Base-by-base conservation (phyloP, 768 basidiomycete genomes). In the Solioccasus polychromus region DNA sequence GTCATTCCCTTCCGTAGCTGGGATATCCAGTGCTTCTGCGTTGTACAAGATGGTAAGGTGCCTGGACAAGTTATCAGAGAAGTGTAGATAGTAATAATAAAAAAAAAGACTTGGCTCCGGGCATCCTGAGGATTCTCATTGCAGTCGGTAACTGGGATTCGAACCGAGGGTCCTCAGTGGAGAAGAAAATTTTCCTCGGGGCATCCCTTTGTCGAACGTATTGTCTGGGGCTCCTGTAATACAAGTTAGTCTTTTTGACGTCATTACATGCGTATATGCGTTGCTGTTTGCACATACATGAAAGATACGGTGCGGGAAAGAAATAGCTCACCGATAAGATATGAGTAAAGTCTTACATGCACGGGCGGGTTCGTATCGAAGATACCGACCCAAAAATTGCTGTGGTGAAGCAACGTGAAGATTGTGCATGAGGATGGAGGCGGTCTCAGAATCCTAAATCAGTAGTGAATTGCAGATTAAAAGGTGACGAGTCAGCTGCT, bases 331-430 rank as follows among this genome's bases (percentile, higher is more conserved):
- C 86, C 85, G 74, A 63, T 87, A 90, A 20, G 89, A 90, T 41
- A 92, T 70, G 45, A 87, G 70, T 18, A 92, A 68, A 25, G 86
- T 80, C 52, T 85, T 77, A 54, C 83, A 84, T 12, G 87, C 85
- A 48, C 86, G 78, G 12, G 89, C 88, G 19, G 77, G 79, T 52
- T 92, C 89, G 48, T 81, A 90, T 35, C 89, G 88, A 51, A 92
- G 68, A 46, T 72, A 71, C 32, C 87, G 77, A 38, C 89, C 89
- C 53, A 87, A 65, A 59, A 89, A 88, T 9, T 74, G 82, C 55
- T 76, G 79, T 12, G 79, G 80, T 12, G 73, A 60, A 22, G 67
- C 68, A 48, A 75, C 65, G 43, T 79, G 80, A 35, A 90, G 72
- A 12, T 72, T 79, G 36, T 78, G 64, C 42, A 90, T 79, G 49